A percentile compares a stretch with the other conserved stretches of the same genome.
phyloP scores from a whole-genome alignment of 2,329 filamentous ascomycete species.

The Sporothrix euskadiensis region DNA sequence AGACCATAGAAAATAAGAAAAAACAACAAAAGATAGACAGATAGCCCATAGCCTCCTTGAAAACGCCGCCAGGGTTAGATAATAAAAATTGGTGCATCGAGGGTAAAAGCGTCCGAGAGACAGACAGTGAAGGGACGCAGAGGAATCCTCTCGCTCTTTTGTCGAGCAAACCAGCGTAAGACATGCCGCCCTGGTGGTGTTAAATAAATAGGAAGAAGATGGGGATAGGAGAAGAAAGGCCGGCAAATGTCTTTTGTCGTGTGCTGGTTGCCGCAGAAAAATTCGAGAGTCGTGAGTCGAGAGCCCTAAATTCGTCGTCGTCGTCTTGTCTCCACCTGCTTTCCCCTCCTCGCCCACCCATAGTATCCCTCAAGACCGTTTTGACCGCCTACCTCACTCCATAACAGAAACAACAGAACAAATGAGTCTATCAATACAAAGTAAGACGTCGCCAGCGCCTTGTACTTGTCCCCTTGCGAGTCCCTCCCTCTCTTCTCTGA shows the following conservation, averaged over 20 bases:
- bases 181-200: background rate
- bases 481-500: background rate
- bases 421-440: conserved; percentile 40
- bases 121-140: background rate
- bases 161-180: conserved; percentile 1
- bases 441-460: conserved; percentile 33
- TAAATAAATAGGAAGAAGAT: background rate
- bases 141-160: background rate
- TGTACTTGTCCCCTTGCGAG: conserved; percentile 27
- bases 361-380: conserved; percentile 20
- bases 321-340: background rate
- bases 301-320: background rate
- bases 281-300: background rate
- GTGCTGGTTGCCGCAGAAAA: conserved; percentile 6
- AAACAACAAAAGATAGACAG: conserved; percentile 1
- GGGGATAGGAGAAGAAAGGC: background rate
- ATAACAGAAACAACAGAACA: conserved; percentile 31
- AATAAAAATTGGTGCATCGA: conserved; percentile 17
- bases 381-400: background rate
- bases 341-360: conserved; percentile 7
- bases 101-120: background rate
- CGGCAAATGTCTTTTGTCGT: background rate
- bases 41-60: conserved; percentile 25
- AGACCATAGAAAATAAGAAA: conserved; percentile 3
- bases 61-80: conserved; percentile 24